Evolutionary conservation across 306 rosid species (phyloP).

Genomic region (Glycine tomentella): DNA sequence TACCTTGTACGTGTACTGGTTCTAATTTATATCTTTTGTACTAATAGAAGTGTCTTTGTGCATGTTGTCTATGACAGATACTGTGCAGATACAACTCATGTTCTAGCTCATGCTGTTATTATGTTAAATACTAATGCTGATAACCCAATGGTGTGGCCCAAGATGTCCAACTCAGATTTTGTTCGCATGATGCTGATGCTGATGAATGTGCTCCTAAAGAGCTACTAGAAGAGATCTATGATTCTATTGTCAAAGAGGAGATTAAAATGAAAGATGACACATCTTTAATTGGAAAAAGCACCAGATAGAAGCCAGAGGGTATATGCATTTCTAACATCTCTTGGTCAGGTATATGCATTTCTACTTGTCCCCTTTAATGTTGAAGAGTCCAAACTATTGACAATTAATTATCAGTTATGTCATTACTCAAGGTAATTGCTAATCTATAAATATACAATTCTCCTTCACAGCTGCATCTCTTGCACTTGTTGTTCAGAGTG

Average conservation of each 20-base stretch:
- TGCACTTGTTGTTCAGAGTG: too few relatives aligned
- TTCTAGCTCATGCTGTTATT: conserved; percentile 97
- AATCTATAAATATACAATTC: too few relatives aligned
- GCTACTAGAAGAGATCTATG: conserved; percentile 90
- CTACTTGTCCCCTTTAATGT: too few relatives aligned
- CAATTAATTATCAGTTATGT: too few relatives aligned
- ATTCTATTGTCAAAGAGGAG: conserved; percentile 90
- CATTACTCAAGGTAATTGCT: too few relatives aligned
- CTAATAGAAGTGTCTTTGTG: conserved; percentile 46
- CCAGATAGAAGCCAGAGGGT: conserved; percentile 73
- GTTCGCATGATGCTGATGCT: conserved; percentile 88
- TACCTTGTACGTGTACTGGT: conserved; percentile 29
- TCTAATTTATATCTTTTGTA: conserved; percentile 40
- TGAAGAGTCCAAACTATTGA: too few relatives aligned
- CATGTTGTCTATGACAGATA: conserved; percentile 54
- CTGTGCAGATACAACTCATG: conserved; percentile 95
- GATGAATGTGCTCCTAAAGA: conserved; percentile 93
- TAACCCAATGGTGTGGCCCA: conserved; percentile 99
- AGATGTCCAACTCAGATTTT: conserved; percentile 95
- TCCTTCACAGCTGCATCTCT: too few relatives aligned
- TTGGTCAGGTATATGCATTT: too few relatives aligned
- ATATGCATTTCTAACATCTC: too few relatives aligned
- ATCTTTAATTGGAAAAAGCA: conserved; percentile 67
- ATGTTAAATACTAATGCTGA: conserved; percentile 98
- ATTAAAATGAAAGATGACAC: conserved; percentile 90